Percentiles rank a stretch among this genome's conserved stretches.
Conservation (phyloP, 2,329 filamentous ascomycete genomes). For the Colletotrichum eremochloae region DNA sequence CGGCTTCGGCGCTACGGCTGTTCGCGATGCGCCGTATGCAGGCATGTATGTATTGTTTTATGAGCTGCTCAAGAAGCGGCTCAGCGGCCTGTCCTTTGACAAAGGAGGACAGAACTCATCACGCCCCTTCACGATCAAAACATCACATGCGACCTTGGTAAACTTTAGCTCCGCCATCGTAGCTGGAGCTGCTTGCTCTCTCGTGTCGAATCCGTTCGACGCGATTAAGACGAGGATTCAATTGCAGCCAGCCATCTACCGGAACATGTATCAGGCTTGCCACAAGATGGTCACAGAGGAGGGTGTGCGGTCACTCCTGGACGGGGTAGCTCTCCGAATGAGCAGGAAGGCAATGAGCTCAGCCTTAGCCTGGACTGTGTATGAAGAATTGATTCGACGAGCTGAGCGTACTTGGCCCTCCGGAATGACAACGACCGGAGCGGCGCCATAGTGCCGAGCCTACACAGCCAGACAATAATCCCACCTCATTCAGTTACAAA, state of each 20-base stretch:
- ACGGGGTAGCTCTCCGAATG: slow-evolving; percentile 88
- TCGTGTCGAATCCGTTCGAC: slow-evolving; percentile 95
- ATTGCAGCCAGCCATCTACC: slow-evolving; percentile 85
- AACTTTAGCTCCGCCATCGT: slow-evolving; percentile 88
- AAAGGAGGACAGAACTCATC: neutral
- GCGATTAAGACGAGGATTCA: slow-evolving; percentile 96
- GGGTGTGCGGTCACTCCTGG: slow-evolving; percentile 83
- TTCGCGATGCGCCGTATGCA: slow-evolving; percentile 96
- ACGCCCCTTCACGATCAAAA: slow-evolving; percentile 14
- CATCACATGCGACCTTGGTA: slow-evolving; percentile 46
- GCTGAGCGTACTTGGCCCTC: slow-evolving; percentile 58
- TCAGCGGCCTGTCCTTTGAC: slow-evolving; percentile 54
- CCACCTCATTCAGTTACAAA: slow-evolving; percentile 19
- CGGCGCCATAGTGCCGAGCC: slow-evolving; percentile 24
- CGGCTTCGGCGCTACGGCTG: slow-evolving; percentile 92
- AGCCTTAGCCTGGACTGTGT: slow-evolving; percentile 96
- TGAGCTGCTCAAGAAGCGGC: slow-evolving; percentile 80
- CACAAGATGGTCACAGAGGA: slow-evolving; percentile 86
- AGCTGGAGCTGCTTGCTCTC: slow-evolving; percentile 86
- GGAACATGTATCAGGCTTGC: slow-evolving; percentile 84
- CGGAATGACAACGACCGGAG: slow-evolving; percentile 15
- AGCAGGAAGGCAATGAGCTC: slow-evolving; percentile 92
- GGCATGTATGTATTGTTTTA: slow-evolving; percentile 96
- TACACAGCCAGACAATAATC: slow-evolving; percentile 2
- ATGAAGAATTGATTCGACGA: slow-evolving; percentile 89